Evolutionary conservation across 1,284 basidiomycete genomes (phyloP).

Genomic region (Ustilago nuda): DNA sequence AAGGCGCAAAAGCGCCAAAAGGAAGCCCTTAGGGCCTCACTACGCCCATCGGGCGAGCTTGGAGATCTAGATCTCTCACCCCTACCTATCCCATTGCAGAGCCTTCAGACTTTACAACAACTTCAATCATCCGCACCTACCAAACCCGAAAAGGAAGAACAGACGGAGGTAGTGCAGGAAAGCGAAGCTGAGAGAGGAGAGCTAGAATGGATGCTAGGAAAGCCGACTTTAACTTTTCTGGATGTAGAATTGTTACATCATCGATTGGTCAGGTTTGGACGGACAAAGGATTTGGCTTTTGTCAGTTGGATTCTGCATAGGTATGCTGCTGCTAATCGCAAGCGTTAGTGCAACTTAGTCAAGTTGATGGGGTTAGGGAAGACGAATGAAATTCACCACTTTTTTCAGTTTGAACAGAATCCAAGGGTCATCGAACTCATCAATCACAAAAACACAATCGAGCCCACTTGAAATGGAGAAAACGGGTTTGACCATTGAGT

Average conservation of each 20-base stretch:
- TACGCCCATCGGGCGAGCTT: not conserved
- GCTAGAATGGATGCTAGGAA: not conserved
- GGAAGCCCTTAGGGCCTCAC: not conserved
- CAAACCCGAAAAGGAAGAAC: not conserved
- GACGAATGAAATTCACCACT: not conserved
- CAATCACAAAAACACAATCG: too few species aligned
- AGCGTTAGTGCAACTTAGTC: too few species aligned
- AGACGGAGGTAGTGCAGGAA: not conserved
- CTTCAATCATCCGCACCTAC: not conserved
- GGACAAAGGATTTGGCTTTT: constrained; percentile 24
- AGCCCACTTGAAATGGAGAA: not conserved
- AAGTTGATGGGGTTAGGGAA: too few species aligned
- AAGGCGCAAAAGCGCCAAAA: not conserved
- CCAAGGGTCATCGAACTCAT: too few species aligned
- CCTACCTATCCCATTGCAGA: constrained; percentile 20
- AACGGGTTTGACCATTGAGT: not conserved
- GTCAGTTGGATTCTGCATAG: constrained; percentile 38
- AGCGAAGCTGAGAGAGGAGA: not conserved
- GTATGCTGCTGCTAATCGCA: constrained; percentile 12
- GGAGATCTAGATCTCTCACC: constrained; percentile 17
- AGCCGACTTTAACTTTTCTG: constrained; percentile 42
- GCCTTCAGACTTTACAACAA: constrained; percentile 8
- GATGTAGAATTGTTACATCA: constrained; percentile 62
- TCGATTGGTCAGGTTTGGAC: constrained; percentile 41
- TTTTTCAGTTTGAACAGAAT: not conserved